Percentiles rank a stretch among this genome's conserved stretches.
Conservation (phyloP, 1,284 basidiomycete genomes). For the Meira miltonrushii region DNA sequence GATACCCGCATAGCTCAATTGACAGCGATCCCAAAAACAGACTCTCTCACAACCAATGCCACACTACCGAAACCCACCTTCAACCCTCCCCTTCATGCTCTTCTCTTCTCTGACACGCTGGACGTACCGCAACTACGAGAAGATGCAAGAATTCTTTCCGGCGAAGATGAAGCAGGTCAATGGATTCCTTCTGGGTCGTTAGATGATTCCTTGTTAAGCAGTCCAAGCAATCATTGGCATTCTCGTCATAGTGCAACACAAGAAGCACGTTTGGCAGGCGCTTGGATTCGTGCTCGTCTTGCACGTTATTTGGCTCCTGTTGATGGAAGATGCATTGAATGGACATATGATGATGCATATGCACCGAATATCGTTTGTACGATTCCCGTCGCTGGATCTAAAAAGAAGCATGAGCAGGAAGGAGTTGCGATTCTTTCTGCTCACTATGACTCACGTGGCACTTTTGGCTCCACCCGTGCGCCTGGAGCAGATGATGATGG, state of each 20-base stretch:
- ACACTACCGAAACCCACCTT: conserved; percentile 15
- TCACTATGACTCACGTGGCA: conserved; percentile 44
- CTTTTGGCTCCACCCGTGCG: conserved; percentile 39
- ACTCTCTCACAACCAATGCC: conserved; percentile 10
- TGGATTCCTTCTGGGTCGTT: not conserved
- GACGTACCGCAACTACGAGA: conserved; percentile 13
- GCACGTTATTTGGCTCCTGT: conserved; percentile 14
- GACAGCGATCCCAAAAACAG: not conserved
- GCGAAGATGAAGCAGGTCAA: conserved; percentile 20
- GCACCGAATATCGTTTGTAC: conserved; percentile 33
- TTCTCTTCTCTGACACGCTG: conserved; percentile 19
- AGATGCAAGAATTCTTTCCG: conserved; percentile 27
- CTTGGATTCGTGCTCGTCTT: conserved; percentile 27
- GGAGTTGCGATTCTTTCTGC: conserved; percentile 45
- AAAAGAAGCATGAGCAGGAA: conserved; percentile 13
- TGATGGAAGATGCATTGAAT: conserved; percentile 20
- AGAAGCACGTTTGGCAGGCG: conserved; percentile 22
- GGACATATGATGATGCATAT: conserved; percentile 23
- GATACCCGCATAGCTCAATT: not conserved
- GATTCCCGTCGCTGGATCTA: conserved; percentile 12
- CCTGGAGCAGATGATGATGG: conserved; percentile 48
- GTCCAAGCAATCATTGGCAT: conserved; percentile 16
- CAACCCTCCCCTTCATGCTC: conserved; percentile 19
- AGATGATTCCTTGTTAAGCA: not conserved
- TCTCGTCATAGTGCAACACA: conserved; percentile 28